A percentile compares a stretch with the other conserved stretches of the same genome.
Evolutionary conservation across 2,329 filamentous ascomycete species (phyloP).

Genomic region (Alternaria sp.): DNA sequence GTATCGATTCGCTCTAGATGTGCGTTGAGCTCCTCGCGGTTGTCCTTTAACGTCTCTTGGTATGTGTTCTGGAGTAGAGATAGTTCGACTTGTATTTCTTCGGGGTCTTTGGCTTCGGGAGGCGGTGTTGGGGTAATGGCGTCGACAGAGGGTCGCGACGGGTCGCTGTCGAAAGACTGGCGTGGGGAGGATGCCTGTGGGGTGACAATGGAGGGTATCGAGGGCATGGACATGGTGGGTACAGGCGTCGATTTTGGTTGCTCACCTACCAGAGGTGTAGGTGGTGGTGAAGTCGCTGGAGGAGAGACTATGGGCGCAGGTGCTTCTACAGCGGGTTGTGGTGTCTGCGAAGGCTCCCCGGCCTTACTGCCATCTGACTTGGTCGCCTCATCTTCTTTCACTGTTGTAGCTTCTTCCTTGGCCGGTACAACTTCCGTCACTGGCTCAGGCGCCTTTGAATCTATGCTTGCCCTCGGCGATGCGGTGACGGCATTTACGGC

Average conservation of each 20-base stretch:
- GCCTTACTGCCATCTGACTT: slow-evolving; percentile 22
- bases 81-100: slow-evolving; percentile 55
- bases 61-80: slow-evolving; percentile 60
- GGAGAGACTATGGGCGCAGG: slow-evolving; percentile 15
- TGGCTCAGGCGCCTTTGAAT: slow-evolving; percentile 49
- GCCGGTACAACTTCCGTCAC: slow-evolving; percentile 9
- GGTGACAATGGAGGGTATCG: slow-evolving; percentile 44
- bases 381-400: slow-evolving; percentile 23
- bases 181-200: slow-evolving; percentile 40
- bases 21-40: slow-evolving; percentile 82
- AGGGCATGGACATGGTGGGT: slow-evolving; percentile 41
- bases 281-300: slow-evolving; percentile 20
- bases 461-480: slow-evolving; percentile 56
- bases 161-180: slow-evolving; percentile 45
- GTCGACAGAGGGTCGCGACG: slow-evolving; percentile 43
- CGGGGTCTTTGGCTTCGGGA: slow-evolving; percentile 31
- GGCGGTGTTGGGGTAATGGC: slow-evolving; percentile 46
- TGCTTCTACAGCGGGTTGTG: slow-evolving; percentile 41
- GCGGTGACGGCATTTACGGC: slow-evolving; percentile 32
- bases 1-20: slow-evolving; percentile 92
- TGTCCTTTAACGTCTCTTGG: slow-evolving; percentile 62
- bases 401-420: slow-evolving; percentile 17
- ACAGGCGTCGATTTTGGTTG: slow-evolving; percentile 43
- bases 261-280: slow-evolving; percentile 42
- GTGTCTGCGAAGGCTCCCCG: slow-evolving; percentile 24